phyloP scores from a whole-genome alignment of 768 basidiomycete genomes.

The Pleurotus giganteus region DNA sequence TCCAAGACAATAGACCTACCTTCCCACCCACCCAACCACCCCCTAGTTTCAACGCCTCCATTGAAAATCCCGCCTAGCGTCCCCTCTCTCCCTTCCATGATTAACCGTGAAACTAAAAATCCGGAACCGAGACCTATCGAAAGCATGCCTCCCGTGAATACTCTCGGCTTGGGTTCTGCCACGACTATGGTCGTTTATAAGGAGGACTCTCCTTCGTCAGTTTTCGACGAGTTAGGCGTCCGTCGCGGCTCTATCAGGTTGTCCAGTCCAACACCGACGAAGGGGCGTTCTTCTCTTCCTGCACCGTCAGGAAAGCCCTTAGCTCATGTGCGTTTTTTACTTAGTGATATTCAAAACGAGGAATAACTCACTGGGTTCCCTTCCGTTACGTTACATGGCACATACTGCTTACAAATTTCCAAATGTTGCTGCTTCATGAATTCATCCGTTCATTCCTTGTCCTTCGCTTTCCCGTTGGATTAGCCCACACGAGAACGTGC shows the following conservation, averaged over 20 bases:
- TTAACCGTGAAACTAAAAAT: constrained; percentile 19
- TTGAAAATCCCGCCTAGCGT: constrained; percentile 28
- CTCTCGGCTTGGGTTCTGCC: constrained; percentile 61
- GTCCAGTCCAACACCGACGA: constrained; percentile 1
- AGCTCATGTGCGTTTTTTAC: constrained; percentile 82
- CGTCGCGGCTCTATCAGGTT: constrained; percentile 5
- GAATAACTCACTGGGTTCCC: constrained; percentile 44
- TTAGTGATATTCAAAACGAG: constrained; percentile 52
- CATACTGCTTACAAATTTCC: constrained; percentile 28
- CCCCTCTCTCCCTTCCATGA: constrained; percentile 40
- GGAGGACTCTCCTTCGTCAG: constrained; percentile 43
- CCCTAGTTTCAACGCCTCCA: constrained; percentile 8
- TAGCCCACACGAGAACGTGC: constrained; percentile 78
- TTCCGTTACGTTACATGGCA: constrained; percentile 24
- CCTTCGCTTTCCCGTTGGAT: constrained; percentile 20
- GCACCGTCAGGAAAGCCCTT: constrained; percentile 60
- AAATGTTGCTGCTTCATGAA: constrained; percentile 24
- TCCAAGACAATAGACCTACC: constrained; percentile 32
- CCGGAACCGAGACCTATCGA: constrained; percentile 16
- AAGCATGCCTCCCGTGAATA: constrained; percentile 25
- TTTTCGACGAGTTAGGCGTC: constrained; percentile 46
- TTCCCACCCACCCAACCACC: constrained; percentile 7
- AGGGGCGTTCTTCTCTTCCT: constrained; percentile 31
- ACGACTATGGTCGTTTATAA: constrained; percentile 70
- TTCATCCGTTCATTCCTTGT: constrained; percentile 22